phyloP scores from a whole-genome alignment of 495 filamentous ascomycete genomes.

The Lichenothelia convexa region DNA sequence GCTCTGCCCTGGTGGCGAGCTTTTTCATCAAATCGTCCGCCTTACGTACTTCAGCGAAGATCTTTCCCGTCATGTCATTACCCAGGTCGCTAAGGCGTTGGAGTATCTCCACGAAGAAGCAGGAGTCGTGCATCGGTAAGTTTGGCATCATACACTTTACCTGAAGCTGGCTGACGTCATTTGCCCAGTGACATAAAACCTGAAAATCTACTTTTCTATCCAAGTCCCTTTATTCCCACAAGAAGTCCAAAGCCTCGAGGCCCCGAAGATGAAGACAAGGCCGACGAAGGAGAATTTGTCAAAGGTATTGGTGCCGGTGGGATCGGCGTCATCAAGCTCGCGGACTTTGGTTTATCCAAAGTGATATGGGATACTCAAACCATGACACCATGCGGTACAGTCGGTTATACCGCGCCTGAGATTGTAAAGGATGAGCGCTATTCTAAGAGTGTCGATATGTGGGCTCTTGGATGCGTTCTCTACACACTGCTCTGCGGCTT shows the following conservation, averaged over 20 bases:
- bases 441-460: constrained; percentile 98
- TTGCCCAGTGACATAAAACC: constrained; percentile 86
- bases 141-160: constrained; percentile 1
- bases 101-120: constrained; percentile 89
- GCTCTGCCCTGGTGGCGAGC: constrained; percentile 83
- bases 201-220: constrained; percentile 89
- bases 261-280: constrained; percentile 91
- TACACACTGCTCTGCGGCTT: constrained; percentile 96
- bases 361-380: constrained; percentile 96
- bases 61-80: constrained; percentile 81
- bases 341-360: constrained; percentile 93
- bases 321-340: constrained; percentile 90
- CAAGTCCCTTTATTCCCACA: constrained; percentile 60
- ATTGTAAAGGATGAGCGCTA: constrained; percentile 98
- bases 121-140: constrained; percentile 92
- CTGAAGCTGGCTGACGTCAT: constrained; percentile 19
- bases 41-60: constrained; percentile 98
- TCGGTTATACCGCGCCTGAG: constrained; percentile 96
- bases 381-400: constrained; percentile 98
- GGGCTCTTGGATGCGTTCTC: constrained; percentile 90
- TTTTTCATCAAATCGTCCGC: constrained; percentile 97
- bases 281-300: constrained; percentile 88
- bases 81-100: constrained; percentile 80
- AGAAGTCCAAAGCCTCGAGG: constrained; percentile 58
- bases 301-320: constrained; percentile 71